Evolutionary conservation across 2,329 filamentous ascomycete species (phyloP).

Genomic region (Emergomyces africanus): DNA sequence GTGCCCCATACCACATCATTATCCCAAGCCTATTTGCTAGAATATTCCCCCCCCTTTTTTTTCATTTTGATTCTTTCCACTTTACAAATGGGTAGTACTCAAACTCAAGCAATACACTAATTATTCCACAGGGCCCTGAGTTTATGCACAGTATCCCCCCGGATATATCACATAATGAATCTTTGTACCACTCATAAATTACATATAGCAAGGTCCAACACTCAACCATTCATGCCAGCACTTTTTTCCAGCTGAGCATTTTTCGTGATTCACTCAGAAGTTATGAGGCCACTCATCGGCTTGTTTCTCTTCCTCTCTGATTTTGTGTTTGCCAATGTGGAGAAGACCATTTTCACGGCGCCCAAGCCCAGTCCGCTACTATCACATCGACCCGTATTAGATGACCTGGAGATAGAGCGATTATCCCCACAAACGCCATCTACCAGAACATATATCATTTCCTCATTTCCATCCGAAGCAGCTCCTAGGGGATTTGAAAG

Average conservation of each 20-base stretch:
- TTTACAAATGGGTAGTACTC: not conserved
- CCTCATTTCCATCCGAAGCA: slow-evolving; percentile 50
- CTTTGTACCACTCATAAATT: not conserved
- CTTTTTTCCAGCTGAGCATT: slow-evolving; percentile 16
- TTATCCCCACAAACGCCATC: slow-evolving; percentile 46
- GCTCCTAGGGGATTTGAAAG: slow-evolving; percentile 48
- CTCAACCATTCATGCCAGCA: not conserved
- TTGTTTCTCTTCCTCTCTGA: slow-evolving; percentile 9
- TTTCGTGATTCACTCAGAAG: not conserved
- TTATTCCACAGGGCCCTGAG: not conserved
- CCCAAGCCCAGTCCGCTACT: slow-evolving; percentile 48
- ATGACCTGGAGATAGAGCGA: slow-evolving; percentile 50
- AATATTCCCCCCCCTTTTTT: not conserved
- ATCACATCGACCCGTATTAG: slow-evolving; percentile 41
- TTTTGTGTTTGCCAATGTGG: slow-evolving; percentile 55
- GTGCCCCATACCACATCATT: no score
- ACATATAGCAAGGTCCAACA: not conserved
- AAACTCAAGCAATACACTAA: not conserved
- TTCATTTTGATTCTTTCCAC: not conserved
- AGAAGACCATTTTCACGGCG: slow-evolving; percentile 80
- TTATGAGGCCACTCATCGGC: not conserved
- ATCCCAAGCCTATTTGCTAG: no score
- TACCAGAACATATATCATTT: slow-evolving; percentile 51
- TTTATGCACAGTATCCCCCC: not conserved
- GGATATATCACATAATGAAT: not conserved